Percentiles rank a stretch among this genome's conserved stretches.
Evolutionary conservation across 116 monocot genomes (phyloP).

Genomic region (Trichopus zeylanicus): DNA sequence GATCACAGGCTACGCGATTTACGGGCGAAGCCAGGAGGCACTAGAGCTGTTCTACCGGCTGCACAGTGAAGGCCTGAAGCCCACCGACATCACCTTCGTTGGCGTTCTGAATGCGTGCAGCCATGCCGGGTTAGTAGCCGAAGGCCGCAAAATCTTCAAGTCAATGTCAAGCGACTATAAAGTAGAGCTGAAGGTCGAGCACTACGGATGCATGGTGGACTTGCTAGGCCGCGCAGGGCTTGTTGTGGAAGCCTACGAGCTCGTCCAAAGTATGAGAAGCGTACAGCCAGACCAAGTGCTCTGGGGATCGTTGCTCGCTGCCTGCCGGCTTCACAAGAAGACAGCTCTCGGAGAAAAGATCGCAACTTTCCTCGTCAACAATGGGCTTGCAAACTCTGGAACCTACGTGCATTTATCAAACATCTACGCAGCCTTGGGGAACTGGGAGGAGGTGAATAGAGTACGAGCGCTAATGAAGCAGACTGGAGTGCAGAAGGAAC

Average conservation of each 20-base stretch:
- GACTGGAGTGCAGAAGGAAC: conserved; percentile 55
- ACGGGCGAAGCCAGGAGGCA: conserved; percentile 50
- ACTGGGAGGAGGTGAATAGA: conserved; percentile 52
- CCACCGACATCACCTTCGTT: conserved; percentile 78
- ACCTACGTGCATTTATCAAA: conserved; percentile 69
- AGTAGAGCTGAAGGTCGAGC: conserved; percentile 73
- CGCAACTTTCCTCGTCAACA: conserved; percentile 32
- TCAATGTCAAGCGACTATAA: conserved; percentile 41
- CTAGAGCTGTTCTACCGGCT: conserved; percentile 32
- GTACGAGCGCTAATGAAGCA: conserved; percentile 65
- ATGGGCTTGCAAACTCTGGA: conserved; percentile 60
- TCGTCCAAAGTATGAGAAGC: conserved; percentile 46
- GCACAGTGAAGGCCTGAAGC: conserved; percentile 21
- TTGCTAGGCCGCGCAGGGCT: conserved; percentile 73
- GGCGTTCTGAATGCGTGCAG: conserved; percentile 69
- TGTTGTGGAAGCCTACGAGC: conserved; percentile 63
- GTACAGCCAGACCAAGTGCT: conserved; percentile 51
- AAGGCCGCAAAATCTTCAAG: conserved; percentile 46
- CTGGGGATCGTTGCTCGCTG: conserved; percentile 61
- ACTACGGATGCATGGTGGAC: conserved; percentile 83
- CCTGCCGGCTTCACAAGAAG: conserved; percentile 67
- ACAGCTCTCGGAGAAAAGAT: conserved; percentile 47
- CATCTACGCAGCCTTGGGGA: conserved; percentile 52
- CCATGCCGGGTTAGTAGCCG: conserved; percentile 54
- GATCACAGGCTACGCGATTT: conserved; percentile 74